Evolutionary conservation across 208 protist species (phyloP).

Genomic region (Strigomonas culicis): DNA sequence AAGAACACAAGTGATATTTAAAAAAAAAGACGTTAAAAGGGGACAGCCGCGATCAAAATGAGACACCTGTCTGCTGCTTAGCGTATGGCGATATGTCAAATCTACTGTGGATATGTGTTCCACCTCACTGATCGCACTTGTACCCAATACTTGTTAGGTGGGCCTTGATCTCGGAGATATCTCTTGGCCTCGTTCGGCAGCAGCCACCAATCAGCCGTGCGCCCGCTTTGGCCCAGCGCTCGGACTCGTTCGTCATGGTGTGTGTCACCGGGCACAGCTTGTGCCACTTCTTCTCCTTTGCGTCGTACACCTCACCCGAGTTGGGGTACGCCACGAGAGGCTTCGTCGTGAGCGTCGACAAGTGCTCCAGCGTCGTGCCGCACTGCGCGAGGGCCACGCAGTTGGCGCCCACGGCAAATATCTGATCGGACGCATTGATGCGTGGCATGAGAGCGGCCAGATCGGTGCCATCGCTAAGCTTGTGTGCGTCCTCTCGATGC

Average conservation of each 20-base stretch:
- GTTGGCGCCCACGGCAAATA: slow-evolving; percentile 55
- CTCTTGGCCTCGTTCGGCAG: slow-evolving; percentile 23
- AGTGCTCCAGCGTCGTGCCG: slow-evolving; percentile 13
- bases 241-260: slow-evolving; percentile 18
- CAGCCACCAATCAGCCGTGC: slow-evolving; percentile 51
- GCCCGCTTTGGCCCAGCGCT: slow-evolving; percentile 22
- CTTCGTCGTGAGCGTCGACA: slow-evolving; percentile 35
- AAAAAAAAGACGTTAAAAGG: too few species aligned
- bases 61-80: too few species aligned
- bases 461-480: slow-evolving; percentile 33
- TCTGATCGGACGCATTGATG: slow-evolving; percentile 23
- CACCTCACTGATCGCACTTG: background rate
- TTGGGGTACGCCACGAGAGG: slow-evolving; percentile 66
- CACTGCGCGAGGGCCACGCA: slow-evolving; percentile 40
- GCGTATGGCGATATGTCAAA: too few species aligned
- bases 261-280: background rate
- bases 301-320: slow-evolving; percentile 45
- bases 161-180: slow-evolving; percentile 9
- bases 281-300: slow-evolving; percentile 27
- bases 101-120: too few species aligned
- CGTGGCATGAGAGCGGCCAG: slow-evolving; percentile 26
- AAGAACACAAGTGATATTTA: too few species aligned
- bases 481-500: slow-evolving; percentile 14
- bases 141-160: background rate
- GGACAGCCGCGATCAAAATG: too few species aligned